Base-by-base conservation (phyloP, 2,329 filamentous ascomycete genomes). In the Fusarium poae region DNA sequence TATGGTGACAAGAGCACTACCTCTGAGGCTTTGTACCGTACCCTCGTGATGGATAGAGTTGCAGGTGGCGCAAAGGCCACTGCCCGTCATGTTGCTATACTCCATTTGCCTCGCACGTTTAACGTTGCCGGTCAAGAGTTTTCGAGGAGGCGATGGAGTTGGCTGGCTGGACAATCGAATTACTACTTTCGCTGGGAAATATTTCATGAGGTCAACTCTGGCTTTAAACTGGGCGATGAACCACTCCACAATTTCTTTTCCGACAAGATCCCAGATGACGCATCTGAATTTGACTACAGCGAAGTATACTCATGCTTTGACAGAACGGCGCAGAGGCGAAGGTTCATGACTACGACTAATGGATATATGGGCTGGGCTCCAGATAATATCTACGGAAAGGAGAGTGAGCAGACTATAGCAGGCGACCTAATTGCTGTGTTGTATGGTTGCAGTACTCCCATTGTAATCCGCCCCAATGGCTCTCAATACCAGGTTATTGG, bases 21-120 rank as follows among this genome's bases (percentile, higher is more conserved):
- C 13, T 20, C n/a, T 2, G 35, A 39, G n/a, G 35, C 35, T 20
- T 20, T 39, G 4, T 39, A 13, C n/a, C 3, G n/a, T 13, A 39
- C n/a, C 11, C n/a, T 39, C 1, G 35, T 39, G 6, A 20, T 39
- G 35, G 35, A 39, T 6, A 39, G 35, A 20, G 3, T 39, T 6
- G 1, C n/a, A 4, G 35, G 35, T 4, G 35, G 35, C 0, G 35
- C 2, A 3, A 20, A 2, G 0, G 11, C 35, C 6, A 20, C n/a
- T 39, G 35, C n/a, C 11, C n/a, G n/a, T 1, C 35, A 39, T 5
- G 35, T n/a, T 20, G n/a, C 35, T n/a, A 39, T 39, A 13, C 0
- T 39, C n/a, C n/a, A 39, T 39, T 4, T 39, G 13, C 35, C 35
- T 1, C 35, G 35, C 6, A 39, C 5, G 1, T 20, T 39, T 39